A percentile compares a stretch with the other conserved stretches of the same genome.
Conservation (phyloP, 2,329 filamentous ascomycete species). For the Fusarium longipes region DNA sequence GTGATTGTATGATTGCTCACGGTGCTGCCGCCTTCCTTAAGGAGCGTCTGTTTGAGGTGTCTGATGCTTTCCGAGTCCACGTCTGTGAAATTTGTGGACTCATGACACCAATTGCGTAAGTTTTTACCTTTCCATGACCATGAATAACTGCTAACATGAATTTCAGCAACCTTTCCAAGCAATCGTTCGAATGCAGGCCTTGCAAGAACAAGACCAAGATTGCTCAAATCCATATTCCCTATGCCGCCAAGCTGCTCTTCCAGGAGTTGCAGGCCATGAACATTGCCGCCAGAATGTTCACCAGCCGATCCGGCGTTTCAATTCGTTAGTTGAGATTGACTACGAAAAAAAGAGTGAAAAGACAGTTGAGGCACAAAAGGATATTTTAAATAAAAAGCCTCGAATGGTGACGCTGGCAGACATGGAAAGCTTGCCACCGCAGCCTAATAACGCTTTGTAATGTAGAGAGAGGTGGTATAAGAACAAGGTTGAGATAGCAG, state of each 20-base stretch:
- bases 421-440: constrained; percentile 10
- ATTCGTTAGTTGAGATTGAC: constrained; percentile 64
- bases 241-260: constrained; percentile 97
- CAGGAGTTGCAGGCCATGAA: constrained; percentile 99
- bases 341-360: constrained; percentile 9
- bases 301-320: constrained; percentile 80
- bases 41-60: constrained; percentile 96
- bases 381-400: constrained; percentile 20
- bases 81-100: constrained; percentile 98
- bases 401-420: constrained; percentile 10
- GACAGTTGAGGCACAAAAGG: constrained; percentile 23
- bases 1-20: constrained; percentile 99
- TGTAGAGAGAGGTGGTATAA: constrained; percentile 32
- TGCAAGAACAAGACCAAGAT: constrained; percentile 99
- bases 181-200: constrained; percentile 94
- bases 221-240: constrained; percentile 96
- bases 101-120: constrained; percentile 99
- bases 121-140: constrained; percentile 46
- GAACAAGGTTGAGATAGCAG: constrained; percentile 35
- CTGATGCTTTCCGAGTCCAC: constrained; percentile 96
- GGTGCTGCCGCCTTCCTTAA: constrained; percentile 97
- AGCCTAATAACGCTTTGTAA: constrained; percentile 41
- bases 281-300: constrained; percentile 97
- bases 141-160: constrained; percentile 49
- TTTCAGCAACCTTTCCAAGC: constrained; percentile 87